Base-by-base conservation (phyloP, 2,329 filamentous ascomycete species). In the Aspergillus nomiae region DNA sequence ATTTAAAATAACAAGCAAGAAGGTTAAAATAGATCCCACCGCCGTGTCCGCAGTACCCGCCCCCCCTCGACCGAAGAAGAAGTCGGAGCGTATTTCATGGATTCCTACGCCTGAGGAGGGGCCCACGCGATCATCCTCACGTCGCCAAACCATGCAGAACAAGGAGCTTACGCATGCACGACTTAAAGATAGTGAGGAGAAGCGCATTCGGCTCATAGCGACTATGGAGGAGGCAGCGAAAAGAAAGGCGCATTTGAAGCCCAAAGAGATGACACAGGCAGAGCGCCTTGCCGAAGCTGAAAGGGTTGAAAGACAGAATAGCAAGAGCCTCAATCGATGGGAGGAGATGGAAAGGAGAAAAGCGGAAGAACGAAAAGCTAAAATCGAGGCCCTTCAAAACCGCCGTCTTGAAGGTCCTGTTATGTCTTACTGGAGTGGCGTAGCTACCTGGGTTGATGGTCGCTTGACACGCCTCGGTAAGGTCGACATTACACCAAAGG, bases 391-490 rank as follows among this genome's bases (percentile, higher is more conserved):
- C 16, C 82, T 98, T 69, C 91, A 96, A 71, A 92, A 93, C 75
- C 88, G 94, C 56, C 92, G 91, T 57, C 85, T 98, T 10, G 89
- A 94, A 59, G 95, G 95, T 0, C 92, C 95, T 0, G 92, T 97
- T 12, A 89, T 97, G 48, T 92, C 92, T 2, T 94, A 91, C 77
- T 97, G 94, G 90, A 98, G 94, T 76, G 95, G 94, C n/a, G 86
- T 92, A 66, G 91, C 91, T 38, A 87, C 92, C 70, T 94, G 92
- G 86, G 85, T 90, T 60, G 89, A 92, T 71, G 90, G 90, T 28
- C 91, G 89, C 74, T 81, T 94, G 72, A 89, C 87, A 72, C 85
- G 87, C 65, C 85, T 92, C 45, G 91, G 92, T 46, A 89, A 86
- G 69, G 83, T 85, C 65, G 84, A 90, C 43, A 72, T 80, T 45